phyloP scores from a whole-genome alignment of 176 grass and related monocot species.

The Thinopyrum elongatum region DNA sequence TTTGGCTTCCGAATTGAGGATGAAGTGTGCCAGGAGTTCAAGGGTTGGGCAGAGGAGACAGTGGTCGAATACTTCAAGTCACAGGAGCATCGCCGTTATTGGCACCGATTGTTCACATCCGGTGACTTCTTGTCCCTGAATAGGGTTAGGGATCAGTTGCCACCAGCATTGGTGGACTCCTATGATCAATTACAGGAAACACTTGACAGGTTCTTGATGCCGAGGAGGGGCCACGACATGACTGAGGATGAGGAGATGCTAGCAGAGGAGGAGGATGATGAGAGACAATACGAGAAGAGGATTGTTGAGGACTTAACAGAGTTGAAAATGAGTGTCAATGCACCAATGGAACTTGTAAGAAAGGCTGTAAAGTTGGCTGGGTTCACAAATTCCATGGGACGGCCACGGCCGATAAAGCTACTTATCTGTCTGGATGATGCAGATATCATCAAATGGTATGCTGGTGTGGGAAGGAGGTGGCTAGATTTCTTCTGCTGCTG shows the following conservation, averaged over 20 bases:
- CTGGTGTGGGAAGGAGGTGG: slow-evolving; percentile 80
- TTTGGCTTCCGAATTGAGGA: slow-evolving; percentile 58
- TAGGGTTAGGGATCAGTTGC: slow-evolving; percentile 72
- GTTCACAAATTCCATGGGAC: slow-evolving; percentile 87
- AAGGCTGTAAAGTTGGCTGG: slow-evolving; percentile 74
- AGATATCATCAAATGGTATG: slow-evolving; percentile 96
- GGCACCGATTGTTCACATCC: slow-evolving; percentile 68
- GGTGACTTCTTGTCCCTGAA: slow-evolving; percentile 83
- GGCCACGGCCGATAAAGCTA: slow-evolving; percentile 76
- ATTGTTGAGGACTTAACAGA: slow-evolving; percentile 85
- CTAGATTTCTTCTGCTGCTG: slow-evolving; percentile 94
- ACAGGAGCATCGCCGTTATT: slow-evolving; percentile 53
- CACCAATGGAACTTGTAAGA: slow-evolving; percentile 72
- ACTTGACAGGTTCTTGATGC: slow-evolving; percentile 65
- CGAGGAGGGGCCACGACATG: slow-evolving; percentile 33
- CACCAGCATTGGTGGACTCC: slow-evolving; percentile 65
- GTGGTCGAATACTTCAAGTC: slow-evolving; percentile 63
- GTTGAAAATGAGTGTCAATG: slow-evolving; percentile 74
- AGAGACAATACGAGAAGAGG: slow-evolving; percentile 63
- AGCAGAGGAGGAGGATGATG: slow-evolving; percentile 71
- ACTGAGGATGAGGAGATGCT: slow-evolving; percentile 49
- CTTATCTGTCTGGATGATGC: slow-evolving; percentile 86
- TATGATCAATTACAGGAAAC: slow-evolving; percentile 77
- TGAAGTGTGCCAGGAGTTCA: slow-evolving; percentile 65
- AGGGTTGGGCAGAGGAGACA: slow-evolving; percentile 59